Conservation (phyloP, 2,329 filamentous ascomycete genomes). For the Hypomyces perniciosus region DNA sequence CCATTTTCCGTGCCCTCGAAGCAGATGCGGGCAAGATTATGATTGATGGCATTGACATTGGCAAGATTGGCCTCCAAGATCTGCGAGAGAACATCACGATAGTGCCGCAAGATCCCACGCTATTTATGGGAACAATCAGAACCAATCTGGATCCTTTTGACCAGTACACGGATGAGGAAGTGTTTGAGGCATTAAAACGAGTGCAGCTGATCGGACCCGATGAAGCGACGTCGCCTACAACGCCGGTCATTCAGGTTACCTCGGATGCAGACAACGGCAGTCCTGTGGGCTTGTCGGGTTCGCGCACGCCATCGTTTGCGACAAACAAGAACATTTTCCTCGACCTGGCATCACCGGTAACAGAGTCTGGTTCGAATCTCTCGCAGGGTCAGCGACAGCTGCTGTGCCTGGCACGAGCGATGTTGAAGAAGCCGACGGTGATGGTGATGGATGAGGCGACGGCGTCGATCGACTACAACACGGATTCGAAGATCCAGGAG, state of each 20-base stretch:
- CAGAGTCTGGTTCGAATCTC: conserved; percentile 88
- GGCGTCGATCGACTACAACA: conserved; percentile 93
- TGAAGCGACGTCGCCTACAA: conserved; percentile 32
- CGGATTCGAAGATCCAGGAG: conserved; percentile 91
- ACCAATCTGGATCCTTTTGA: conserved; percentile 91
- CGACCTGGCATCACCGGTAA: conserved; percentile 74
- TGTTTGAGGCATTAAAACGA: conserved; percentile 77
- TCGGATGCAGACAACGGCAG: conserved; percentile 11
- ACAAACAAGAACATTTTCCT: conserved; percentile 95
- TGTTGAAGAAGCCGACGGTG: conserved; percentile 86
- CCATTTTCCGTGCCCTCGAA: conserved; percentile 88
- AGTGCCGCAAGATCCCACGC: conserved; percentile 91
- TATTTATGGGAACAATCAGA: conserved; percentile 88
- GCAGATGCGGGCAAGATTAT: conserved; percentile 84
- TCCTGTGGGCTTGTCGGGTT: conserved; percentile 8
- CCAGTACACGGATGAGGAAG: conserved; percentile 81
- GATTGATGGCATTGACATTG: conserved; percentile 87
- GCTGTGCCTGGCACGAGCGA: conserved; percentile 83
- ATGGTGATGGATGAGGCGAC: conserved; percentile 99
- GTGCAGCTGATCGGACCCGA: conserved; percentile 77
- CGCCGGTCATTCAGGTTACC: conserved; percentile 16
- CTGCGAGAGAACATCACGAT: conserved; percentile 92
- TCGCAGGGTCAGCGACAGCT: conserved; percentile 96
- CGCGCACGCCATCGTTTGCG: conserved; percentile 31
- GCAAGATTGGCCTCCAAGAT: conserved; percentile 84